phyloP scores from a whole-genome alignment of 73 alveolate genomes.

The Paraurostyla sp. region DNA sequence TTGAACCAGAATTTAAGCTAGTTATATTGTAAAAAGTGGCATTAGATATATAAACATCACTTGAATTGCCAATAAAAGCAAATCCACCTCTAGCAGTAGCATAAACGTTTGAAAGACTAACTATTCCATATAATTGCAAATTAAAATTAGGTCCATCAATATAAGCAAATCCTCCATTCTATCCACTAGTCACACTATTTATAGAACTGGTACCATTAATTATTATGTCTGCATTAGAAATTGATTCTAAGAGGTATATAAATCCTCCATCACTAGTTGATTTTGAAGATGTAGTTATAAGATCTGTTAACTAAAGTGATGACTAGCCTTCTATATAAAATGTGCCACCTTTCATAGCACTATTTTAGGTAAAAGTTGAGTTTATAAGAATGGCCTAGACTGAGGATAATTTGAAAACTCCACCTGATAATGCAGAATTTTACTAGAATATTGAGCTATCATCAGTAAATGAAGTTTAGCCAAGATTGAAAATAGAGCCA shows the following conservation, averaged over 20 bases:
- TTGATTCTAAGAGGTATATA: no score
- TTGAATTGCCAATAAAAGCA: background rate
- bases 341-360: background rate
- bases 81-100: conserved; percentile 9
- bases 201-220: no score
- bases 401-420: background rate
- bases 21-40: background rate
- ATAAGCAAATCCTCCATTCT: background rate
- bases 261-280: background rate
- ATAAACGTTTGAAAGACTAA: no score
- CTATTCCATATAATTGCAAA: no score
- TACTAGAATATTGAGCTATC: background rate
- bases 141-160: no score
- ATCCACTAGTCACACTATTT: no score
- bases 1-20: background rate
- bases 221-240: no score
- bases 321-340: background rate
- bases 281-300: background rate
- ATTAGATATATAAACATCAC: background rate
- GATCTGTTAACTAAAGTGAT: no score
- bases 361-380: background rate
- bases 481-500: background rate
- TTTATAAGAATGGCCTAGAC: background rate
- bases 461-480: background rate
- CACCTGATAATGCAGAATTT: background rate